A percentile compares a stretch with the other conserved stretches of the same genome.
Evolutionary conservation across 2,329 filamentous ascomycete species (phyloP).

Genomic region (Lecanosticta acicola): DNA sequence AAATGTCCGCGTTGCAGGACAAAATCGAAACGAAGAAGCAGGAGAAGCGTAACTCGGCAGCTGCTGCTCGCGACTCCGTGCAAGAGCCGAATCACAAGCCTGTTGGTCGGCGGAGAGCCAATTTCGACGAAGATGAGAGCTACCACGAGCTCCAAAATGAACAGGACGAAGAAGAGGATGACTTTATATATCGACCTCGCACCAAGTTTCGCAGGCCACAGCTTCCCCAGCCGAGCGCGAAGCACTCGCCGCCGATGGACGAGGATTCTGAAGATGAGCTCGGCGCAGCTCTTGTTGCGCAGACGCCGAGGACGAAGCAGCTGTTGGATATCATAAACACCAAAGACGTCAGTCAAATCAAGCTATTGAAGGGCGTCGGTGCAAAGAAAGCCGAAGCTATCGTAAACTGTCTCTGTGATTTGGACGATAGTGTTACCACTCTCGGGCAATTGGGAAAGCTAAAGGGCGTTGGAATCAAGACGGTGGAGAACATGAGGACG

Average conservation of each 20-base stretch:
- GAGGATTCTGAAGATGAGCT: conserved; percentile 32
- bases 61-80: conserved; percentile 2
- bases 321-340: conserved; percentile 69
- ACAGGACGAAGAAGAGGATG: conserved; percentile 33
- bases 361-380: conserved; percentile 63
- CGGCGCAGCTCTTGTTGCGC: conserved; percentile 18
- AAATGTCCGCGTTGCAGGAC: conserved; percentile 51
- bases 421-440: conserved; percentile 38
- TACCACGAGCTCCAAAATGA: conserved; percentile 35
- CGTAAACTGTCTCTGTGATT: conserved; percentile 44
- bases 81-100: conserved; percentile 7
- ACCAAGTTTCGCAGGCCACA: conserved; percentile 32
- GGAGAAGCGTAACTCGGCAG: conserved; percentile 12
- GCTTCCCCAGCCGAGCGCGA: conserved; percentile 8
- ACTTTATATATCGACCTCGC: conserved; percentile 35
- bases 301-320: conserved; percentile 55
- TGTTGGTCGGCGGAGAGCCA: conserved; percentile 8
- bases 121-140: conserved; percentile 38
- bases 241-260: conserved; percentile 13
- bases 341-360: conserved; percentile 60
- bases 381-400: conserved; percentile 61
- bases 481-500: conserved; percentile 47
- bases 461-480: conserved; percentile 46
- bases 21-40: conserved; percentile 42
- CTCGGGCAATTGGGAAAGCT: conserved; percentile 42